These are phyloP conservation scores for Neonectria faginata DNA, from an alignment of 2,329 filamentous ascomycete genomes.

Conservation along the genomic window DNA sequence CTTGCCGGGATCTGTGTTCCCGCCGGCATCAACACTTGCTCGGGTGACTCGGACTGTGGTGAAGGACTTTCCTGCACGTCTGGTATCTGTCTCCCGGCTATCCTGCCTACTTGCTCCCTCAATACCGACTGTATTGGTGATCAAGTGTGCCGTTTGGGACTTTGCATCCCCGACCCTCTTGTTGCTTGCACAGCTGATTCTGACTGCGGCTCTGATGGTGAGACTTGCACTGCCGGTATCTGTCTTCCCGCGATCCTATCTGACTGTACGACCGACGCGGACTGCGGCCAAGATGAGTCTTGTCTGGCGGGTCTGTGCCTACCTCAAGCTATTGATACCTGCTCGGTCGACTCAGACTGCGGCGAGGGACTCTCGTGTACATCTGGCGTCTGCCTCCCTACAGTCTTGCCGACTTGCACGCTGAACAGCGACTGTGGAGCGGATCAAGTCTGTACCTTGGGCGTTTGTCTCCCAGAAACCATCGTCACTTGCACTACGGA, in stretches of 20 bases:
- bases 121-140: too few species aligned
- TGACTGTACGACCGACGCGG: neutral
- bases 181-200: neutral
- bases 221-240: constrained; percentile 12
- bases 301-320: too few species aligned
- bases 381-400: neutral
- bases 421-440: neutral
- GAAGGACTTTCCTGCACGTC: neutral
- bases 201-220: neutral
- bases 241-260: constrained; percentile 12
- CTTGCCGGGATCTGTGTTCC: constrained; percentile 8
- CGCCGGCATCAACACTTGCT: neutral
- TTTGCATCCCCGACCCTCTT: constrained; percentile 6
- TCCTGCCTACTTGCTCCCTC: too few species aligned
- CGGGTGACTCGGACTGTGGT: neutral
- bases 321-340: neutral
- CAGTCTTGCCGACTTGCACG: neutral
- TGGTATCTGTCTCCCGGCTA: too few species aligned
- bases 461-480: neutral
- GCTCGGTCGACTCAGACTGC: neutral
- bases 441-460: constrained; percentile 1
- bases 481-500: neutral
- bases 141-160: constrained; percentile 14
- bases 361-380: neutral
- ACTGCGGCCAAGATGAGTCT: neutral